Base-by-base conservation (phyloP, 2,329 filamentous ascomycete species). In the Canariomyces notabilis region DNA sequence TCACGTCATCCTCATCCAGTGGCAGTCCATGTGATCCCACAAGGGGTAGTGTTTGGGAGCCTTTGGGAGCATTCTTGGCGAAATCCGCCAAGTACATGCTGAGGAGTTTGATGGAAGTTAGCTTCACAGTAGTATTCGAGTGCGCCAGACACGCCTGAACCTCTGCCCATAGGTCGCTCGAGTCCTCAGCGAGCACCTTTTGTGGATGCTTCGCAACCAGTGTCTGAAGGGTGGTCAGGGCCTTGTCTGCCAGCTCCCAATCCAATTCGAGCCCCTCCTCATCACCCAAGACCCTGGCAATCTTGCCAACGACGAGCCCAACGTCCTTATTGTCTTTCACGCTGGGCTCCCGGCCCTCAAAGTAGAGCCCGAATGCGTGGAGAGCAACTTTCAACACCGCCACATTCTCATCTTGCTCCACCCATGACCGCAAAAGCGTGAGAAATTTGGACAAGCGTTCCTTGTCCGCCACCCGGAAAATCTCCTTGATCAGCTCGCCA, bases 81-180 rank as follows among this genome's bases (percentile, higher is more conserved):
- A 95, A 82, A 62, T 95, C 87, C 3, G 82, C 79, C 57, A 96
- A 82, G 65, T 87, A 93, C n/a, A 76, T 73, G 37, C 84, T 84
- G 33, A 90, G 69, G 15, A 97, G 72, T 50, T 80, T 83, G 9
- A 89, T 79, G 15, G 89, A 80, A 6, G 82, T 83, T 40, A 89
- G 75, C 63, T 93, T 91, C 49, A 96, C 82, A 64, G 81, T 80
- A 2, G 78, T 68, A 54, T 93, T 80, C 2, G 80, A 77, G 59
- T 88, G 87, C 16, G 81, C 80, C 15, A 95, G 75, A 55, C 84
- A 85, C 31, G 75, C 71, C 44, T 82, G 77, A 14, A 93, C 72
- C 8, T 76, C 73, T 1, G 68, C 65, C 91, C 93, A 98, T 29
- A 95, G 68, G n/a, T 71, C 62, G 26, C 76, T 72, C 32, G 79